phyloP scores from a whole-genome alignment of 768 basidiomycete species.

The Suillus ampliporus region DNA sequence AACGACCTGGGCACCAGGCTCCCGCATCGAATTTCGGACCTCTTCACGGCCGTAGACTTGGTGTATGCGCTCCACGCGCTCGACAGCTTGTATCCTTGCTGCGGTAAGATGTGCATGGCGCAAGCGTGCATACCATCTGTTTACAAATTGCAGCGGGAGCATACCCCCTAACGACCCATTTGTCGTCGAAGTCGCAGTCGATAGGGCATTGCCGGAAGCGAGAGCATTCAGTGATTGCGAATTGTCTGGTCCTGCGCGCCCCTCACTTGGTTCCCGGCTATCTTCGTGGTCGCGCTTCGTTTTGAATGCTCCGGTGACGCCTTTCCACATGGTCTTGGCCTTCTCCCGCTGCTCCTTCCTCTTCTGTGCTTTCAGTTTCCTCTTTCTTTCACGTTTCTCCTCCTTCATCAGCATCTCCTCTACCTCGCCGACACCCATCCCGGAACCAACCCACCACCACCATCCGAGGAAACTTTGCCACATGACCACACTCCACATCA shows the following conservation, averaged over 20 bases:
- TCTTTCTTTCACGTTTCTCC: conserved; percentile 59
- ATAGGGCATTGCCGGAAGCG: conserved; percentile 7
- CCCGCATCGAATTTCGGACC: conserved; percentile 23
- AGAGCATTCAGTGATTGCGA: conserved; percentile 19
- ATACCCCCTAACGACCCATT: neutral
- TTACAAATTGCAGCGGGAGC: conserved; percentile 40
- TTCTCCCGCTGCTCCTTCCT: conserved; percentile 55
- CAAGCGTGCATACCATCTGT: conserved; percentile 62
- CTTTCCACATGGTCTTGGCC: conserved; percentile 62
- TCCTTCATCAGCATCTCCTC: conserved; percentile 62
- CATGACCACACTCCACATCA: conserved; percentile 90
- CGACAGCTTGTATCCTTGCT: conserved; percentile 70
- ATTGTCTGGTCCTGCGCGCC: neutral
- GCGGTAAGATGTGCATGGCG: conserved; percentile 76
- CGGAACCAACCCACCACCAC: conserved; percentile 99
- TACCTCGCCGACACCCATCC: conserved; percentile 77
- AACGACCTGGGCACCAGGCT: conserved; percentile 35
- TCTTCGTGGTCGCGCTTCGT: conserved; percentile 3
- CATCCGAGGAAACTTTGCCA: conserved; percentile 98
- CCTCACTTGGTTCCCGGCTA: neutral
- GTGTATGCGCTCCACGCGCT: conserved; percentile 69
- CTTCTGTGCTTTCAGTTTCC: conserved; percentile 51
- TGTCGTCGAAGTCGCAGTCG: neutral
- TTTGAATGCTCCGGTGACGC: conserved; percentile 58
- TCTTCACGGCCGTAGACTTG: conserved; percentile 55